Evolutionary conservation across 768 basidiomycete genomes (phyloP).

Genomic region (Mycena olivaceomarginata): DNA sequence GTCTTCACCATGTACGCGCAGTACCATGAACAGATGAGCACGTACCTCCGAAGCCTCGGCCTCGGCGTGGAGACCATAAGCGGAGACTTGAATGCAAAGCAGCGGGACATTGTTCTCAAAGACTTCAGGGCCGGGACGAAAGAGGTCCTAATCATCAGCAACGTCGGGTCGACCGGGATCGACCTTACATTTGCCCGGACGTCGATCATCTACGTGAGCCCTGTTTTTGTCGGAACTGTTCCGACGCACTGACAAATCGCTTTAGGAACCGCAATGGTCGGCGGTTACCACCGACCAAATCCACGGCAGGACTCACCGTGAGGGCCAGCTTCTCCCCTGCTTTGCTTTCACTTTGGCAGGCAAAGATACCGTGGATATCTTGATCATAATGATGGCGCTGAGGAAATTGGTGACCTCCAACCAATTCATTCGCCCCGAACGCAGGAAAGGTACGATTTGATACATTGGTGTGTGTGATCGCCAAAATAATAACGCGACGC

Average conservation of each 20-base stretch:
- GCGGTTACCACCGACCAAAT: not conserved
- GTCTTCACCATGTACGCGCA: not conserved
- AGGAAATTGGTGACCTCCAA: not conserved
- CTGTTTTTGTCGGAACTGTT: not conserved
- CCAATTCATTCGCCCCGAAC: not conserved
- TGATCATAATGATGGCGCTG: not conserved
- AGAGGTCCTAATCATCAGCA: not conserved
- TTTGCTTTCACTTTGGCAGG: not conserved
- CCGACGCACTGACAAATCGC: not conserved
- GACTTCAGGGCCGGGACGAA: not conserved
- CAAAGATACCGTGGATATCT: not conserved
- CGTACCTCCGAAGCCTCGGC: not conserved
- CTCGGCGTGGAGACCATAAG: not conserved
- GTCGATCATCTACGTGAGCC: not conserved
- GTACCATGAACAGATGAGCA: not conserved
- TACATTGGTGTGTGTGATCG: no score
- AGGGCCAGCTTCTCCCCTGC: not conserved
- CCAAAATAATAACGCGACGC: no score
- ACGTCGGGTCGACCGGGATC: not conserved
- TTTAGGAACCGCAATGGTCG: not conserved
- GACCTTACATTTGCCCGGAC: not conserved
- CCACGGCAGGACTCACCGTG: not conserved
- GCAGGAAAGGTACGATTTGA: not conserved
- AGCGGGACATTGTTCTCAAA: not conserved
- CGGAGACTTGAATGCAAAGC: not conserved